phyloP scores from a whole-genome alignment of 768 basidiomycete genomes.

The Pisolithus marmoratus region DNA sequence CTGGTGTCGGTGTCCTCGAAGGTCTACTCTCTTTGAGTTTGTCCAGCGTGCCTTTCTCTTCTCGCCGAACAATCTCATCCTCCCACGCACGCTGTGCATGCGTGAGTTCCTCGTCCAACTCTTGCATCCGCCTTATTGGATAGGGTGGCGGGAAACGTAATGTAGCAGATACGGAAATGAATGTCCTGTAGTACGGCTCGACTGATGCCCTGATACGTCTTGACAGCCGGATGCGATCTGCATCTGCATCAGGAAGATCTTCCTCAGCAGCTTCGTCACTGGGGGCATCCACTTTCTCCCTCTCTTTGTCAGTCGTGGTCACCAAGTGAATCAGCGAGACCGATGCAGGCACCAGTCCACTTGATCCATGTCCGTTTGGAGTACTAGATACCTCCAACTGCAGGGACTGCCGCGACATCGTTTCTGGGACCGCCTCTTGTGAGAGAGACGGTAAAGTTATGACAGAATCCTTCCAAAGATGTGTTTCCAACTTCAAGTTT shows the following conservation, averaged over 20 bases:
- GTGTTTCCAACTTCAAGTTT: constrained; percentile 89
- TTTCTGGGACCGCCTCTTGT: constrained; percentile 53
- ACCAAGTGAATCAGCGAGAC: constrained; percentile 20
- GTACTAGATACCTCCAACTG: constrained; percentile 18
- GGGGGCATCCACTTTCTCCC: constrained; percentile 5
- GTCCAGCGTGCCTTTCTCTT: constrained; percentile 46
- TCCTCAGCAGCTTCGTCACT: constrained; percentile 32
- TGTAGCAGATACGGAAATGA: constrained; percentile 91
- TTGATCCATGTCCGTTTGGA: constrained; percentile 10
- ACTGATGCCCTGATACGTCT: constrained; percentile 75
- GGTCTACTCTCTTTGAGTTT: constrained; percentile 13
- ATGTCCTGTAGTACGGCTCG: constrained; percentile 79
- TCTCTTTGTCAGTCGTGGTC: constrained; percentile 14
- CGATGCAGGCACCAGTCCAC: constrained; percentile 13
- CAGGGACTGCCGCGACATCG: constrained; percentile 23
- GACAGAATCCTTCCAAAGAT: constrained; percentile 87
- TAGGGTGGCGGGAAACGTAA: constrained; percentile 90
- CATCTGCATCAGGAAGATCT: constrained; percentile 65
- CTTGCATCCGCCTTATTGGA: constrained; percentile 82
- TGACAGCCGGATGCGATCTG: constrained; percentile 62
- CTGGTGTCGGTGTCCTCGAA: constrained; percentile 26
- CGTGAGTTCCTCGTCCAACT: constrained; percentile 74
- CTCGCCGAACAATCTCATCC: constrained; percentile 75
- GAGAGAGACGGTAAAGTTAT: constrained; percentile 68
- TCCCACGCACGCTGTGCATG: constrained; percentile 75